A percentile compares a stretch with the other conserved stretches of the same genome.
Evolutionary conservation across 1,284 basidiomycete species (phyloP).

Genomic region (Agroathelia rolfsii): DNA sequence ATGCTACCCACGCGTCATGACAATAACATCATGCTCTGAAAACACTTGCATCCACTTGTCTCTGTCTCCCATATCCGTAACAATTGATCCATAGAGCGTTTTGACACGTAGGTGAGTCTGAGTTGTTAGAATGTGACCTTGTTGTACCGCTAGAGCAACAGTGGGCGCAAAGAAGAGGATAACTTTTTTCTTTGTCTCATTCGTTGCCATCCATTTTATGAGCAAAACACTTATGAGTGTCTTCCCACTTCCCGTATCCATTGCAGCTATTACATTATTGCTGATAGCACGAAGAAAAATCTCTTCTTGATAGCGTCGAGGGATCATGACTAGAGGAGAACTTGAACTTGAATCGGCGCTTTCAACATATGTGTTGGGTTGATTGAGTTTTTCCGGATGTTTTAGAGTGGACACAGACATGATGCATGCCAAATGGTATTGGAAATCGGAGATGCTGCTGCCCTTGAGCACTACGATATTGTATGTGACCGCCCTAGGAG

Average conservation of each 20-base stretch:
- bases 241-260: conserved; percentile 75
- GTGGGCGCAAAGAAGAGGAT: conserved; percentile 74
- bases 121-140: conserved; percentile 55
- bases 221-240: conserved; percentile 74
- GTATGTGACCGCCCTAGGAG: too few relatives aligned
- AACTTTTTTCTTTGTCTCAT: conserved; percentile 37
- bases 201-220: conserved; percentile 61
- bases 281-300: conserved; percentile 63
- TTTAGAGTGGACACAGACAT: too few relatives aligned
- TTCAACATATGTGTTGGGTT: too few relatives aligned
- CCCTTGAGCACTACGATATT: too few relatives aligned
- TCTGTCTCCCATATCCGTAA: conserved; percentile 60
- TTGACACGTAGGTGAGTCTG: conserved; percentile 57
- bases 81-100: conserved; percentile 58
- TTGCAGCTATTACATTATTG: conserved; percentile 66
- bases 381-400: too few relatives aligned
- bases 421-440: too few relatives aligned
- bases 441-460: too few relatives aligned
- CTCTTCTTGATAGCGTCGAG: conserved; percentile 62
- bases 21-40: conserved; percentile 57
- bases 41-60: conserved; percentile 57
- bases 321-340: conserved; percentile 23
- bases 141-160: conserved; percentile 75
- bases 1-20: conserved; percentile 59
- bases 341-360: too few relatives aligned